A percentile compares a stretch with the other conserved stretches of the same genome.
Conservation (phyloP, 169 alveolate genomes). For the Babesia sp. region DNA sequence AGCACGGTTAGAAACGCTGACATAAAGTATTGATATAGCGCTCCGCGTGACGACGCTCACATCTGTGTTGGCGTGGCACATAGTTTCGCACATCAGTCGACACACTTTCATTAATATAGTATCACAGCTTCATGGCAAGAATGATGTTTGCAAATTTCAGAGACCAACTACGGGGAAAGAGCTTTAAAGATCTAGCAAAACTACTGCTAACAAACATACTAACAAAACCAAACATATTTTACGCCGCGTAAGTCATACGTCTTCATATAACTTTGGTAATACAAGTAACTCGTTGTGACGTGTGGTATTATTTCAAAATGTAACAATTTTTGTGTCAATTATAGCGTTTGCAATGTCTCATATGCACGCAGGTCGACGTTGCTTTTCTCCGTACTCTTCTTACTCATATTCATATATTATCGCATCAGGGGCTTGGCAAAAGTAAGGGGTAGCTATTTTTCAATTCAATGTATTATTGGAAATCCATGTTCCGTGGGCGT, state of each 20-base stretch:
- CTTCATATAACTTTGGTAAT: too few species aligned
- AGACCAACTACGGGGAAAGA: neutral
- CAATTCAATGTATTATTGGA: too few species aligned
- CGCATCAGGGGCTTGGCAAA: constrained; percentile 31
- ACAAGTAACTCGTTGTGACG: neutral
- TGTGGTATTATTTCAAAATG: neutral
- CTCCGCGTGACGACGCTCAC: too few species aligned
- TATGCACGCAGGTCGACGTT: constrained; percentile 23
- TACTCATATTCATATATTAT: constrained; percentile 48
- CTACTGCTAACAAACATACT: neutral
- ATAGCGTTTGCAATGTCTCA: neutral
- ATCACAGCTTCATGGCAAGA: neutral
- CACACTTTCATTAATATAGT: too few species aligned
- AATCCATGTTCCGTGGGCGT: neutral
- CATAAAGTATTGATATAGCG: too few species aligned
- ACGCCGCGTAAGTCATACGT: constrained; percentile 19
- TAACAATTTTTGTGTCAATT: neutral
- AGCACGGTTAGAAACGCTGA: too few species aligned
- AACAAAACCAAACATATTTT: constrained; percentile 12
- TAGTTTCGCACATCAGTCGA: too few species aligned
- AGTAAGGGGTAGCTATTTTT: constrained; percentile 11
- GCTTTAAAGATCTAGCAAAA: neutral
- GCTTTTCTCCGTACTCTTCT: constrained; percentile 26
- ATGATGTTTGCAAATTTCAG: neutral
- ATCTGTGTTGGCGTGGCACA: too few species aligned